Evolutionary conservation across 441 rosid genomes (phyloP), one percentile per base, ranked within the genome.

Genomic region (Mallotus japonicus): DNA sequence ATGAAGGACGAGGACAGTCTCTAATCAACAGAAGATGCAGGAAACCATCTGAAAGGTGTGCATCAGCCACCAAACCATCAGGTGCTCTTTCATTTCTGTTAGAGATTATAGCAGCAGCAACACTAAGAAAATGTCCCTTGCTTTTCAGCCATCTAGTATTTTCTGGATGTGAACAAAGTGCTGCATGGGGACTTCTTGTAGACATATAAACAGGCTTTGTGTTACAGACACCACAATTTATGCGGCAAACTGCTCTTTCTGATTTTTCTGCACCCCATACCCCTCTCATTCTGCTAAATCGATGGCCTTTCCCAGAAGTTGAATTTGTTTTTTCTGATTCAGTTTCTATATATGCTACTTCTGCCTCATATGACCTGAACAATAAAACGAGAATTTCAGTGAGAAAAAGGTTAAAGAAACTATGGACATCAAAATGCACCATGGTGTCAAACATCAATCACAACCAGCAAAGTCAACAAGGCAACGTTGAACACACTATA

Each of bases 31-130:
- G 77, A 79, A 95, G 95, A 80, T 95, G 99, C 75, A 95, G 83
- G 83, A 92, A 89, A 70, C 99, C 99, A 62, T 92, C 97, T 1
- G 94, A 87, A 49, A 92, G 94, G 84, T 95, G 97, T 68, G 99
- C 99, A 79, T 95, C 99, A 44, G 88, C 96, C 67, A 95, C 99
- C 77, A 95, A 85, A 67, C 97, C 99, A 79, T 95, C 99, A 20
- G 97, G 99, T 24, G 99, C 97, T 82, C 85, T 81, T 83, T 92
- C 97, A 70, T 92, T 95, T 76, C 96, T 85, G 84, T 91, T 90
- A 50, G 99, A 89, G 61, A 90, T 95, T 54, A 92, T 75, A 60
- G 99, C 99, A 59, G 96, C 99, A 67, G 95, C 97, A 75, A 92
- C 75, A 22, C 99, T 92, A 57, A 92, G 86, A 83, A 87, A 95